Evolutionary conservation across 768 basidiomycete species (phyloP).

Genomic region (Fibroporia radiculosa): DNA sequence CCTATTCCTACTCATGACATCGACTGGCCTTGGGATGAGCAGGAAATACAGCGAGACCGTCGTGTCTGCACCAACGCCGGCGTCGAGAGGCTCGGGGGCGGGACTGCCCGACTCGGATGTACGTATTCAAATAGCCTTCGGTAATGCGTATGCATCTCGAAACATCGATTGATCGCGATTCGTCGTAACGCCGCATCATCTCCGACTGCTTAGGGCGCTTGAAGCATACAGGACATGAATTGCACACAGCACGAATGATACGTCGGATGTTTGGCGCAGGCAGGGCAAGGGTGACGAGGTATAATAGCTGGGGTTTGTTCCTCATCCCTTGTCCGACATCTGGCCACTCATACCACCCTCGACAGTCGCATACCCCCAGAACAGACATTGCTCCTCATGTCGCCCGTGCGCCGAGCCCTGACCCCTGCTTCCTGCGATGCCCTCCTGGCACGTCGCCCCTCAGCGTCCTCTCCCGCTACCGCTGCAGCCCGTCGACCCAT

Average conservation of each 20-base stretch:
- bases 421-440: slow-evolving; percentile 3
- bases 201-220: not conserved
- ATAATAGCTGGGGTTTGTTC: not conserved
- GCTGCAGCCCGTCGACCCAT: slow-evolving; percentile 4
- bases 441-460: not conserved
- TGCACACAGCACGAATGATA: not conserved
- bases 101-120: too few relatives aligned
- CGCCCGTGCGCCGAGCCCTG: slow-evolving; percentile 7
- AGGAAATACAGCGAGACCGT: not conserved
- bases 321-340: not conserved
- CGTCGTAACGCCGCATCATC: not conserved
- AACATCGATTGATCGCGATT: not conserved
- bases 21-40: not conserved
- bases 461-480: not conserved
- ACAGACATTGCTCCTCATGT: slow-evolving; percentile 5
- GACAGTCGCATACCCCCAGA: not conserved
- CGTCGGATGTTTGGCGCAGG: not conserved
- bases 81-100: not conserved
- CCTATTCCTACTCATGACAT: not conserved
- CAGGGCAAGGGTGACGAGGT: not conserved
- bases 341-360: not conserved
- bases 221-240: not conserved
- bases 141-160: not conserved
- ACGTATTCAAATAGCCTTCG: not conserved
- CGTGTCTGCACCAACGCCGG: not conserved